Evolutionary conservation across 2,329 filamentous ascomycete species (phyloP).

Genomic region (Penicillium brasilianum): DNA sequence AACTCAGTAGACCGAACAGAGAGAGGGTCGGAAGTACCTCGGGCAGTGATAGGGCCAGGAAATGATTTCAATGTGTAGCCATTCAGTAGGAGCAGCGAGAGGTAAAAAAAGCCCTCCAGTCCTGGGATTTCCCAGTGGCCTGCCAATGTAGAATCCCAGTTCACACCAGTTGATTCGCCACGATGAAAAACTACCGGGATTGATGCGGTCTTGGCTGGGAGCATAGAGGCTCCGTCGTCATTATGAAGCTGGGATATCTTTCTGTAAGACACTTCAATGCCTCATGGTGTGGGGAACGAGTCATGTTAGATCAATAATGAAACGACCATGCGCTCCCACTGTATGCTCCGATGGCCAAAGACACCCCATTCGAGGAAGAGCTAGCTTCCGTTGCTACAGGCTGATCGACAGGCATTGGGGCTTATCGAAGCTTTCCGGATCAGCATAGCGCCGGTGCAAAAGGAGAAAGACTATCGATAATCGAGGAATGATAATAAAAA

Average conservation of each 20-base stretch:
- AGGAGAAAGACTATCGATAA: background rate
- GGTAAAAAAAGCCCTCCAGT: constrained; percentile 8
- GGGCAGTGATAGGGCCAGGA: constrained; percentile 1
- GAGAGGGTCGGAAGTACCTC: background rate
- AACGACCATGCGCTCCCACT: background rate
- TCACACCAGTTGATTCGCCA: constrained; percentile 21
- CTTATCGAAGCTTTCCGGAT: constrained; percentile 24
- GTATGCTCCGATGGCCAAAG: constrained; percentile 8
- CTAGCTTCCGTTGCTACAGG: constrained; percentile 12
- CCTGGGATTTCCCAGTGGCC: constrained; percentile 11
- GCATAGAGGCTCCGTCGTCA: constrained; percentile 5
- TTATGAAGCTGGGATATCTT: constrained; percentile 6
- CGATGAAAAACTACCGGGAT: constrained; percentile 27
- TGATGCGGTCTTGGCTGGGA: constrained; percentile 2
- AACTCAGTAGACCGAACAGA: background rate
- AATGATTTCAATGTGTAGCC: constrained; percentile 18
- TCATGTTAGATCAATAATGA: background rate
- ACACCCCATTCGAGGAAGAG: background rate
- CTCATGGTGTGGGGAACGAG: background rate
- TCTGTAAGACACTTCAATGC: background rate
- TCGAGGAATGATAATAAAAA: background rate
- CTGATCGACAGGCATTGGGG: constrained; percentile 15
- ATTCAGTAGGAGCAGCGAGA: constrained; percentile 7
- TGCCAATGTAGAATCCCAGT: constrained; percentile 5
- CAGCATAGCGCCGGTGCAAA: constrained; percentile 9